These are phyloP conservation scores for Pedinophyceae sp. DNA, from an alignment of 139 green algal species.

Conservation along the genomic window DNA sequence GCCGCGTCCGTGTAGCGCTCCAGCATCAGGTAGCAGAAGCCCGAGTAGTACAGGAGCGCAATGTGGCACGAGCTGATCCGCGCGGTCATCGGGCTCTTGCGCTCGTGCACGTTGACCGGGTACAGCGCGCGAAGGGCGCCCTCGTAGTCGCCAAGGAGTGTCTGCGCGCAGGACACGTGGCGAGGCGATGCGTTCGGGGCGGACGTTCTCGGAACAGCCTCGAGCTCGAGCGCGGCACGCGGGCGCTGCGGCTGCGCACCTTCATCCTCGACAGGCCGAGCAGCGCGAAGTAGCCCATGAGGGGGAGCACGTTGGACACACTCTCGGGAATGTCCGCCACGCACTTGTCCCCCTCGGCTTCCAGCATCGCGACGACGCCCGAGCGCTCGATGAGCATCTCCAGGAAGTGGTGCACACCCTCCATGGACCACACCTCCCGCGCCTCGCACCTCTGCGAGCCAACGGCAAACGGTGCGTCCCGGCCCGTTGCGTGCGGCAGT, in stretches of 20 bases:
- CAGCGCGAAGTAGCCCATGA: slow-evolving; percentile 91
- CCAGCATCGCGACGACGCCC: slow-evolving; percentile 33
- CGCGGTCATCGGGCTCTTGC: slow-evolving; percentile 42
- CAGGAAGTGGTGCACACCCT: slow-evolving; percentile 69
- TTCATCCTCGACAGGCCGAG: slow-evolving; percentile 73
- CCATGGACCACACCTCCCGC: slow-evolving; percentile 53
- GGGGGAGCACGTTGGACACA: slow-evolving; percentile 80
- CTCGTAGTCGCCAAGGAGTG: slow-evolving; percentile 81
- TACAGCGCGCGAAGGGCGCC: slow-evolving; percentile 46
- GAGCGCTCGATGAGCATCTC: slow-evolving; percentile 75
- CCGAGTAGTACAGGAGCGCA: slow-evolving; percentile 85
- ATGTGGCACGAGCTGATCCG: slow-evolving; percentile 71
- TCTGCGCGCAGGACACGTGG: too few relatives aligned
- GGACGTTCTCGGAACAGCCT: too few relatives aligned
- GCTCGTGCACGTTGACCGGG: slow-evolving; percentile 50
- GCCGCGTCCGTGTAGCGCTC: slow-evolving; percentile 64
- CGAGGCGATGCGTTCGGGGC: too few relatives aligned
- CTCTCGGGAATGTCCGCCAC: slow-evolving; percentile 12
- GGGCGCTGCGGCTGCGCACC: too few relatives aligned
- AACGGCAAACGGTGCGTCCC: too few relatives aligned
- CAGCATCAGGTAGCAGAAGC: slow-evolving; percentile 86
- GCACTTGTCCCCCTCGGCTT: neutral
- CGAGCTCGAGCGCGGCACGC: too few relatives aligned
- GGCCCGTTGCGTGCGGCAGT: too few relatives aligned
- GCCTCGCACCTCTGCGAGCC: too few relatives aligned